These are phyloP conservation scores for Tylopilus intermedius DNA, from an alignment of 768 basidiomycete species.

Conservation along the genomic window DNA sequence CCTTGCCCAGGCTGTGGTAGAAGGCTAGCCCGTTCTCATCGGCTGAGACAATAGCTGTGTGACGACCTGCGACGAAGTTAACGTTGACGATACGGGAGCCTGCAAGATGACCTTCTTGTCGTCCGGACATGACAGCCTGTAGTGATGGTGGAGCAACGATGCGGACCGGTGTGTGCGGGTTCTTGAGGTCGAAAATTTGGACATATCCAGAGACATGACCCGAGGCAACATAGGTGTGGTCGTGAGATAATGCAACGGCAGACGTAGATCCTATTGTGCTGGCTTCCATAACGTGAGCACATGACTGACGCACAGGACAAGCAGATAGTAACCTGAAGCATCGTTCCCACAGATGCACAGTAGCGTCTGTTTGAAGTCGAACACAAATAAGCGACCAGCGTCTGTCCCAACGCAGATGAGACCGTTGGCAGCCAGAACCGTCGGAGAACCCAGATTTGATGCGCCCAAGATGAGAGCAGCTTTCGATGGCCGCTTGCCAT, in stretches of 20 bases:
- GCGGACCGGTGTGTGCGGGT: conserved; percentile 63
- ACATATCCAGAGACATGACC: conserved; percentile 85
- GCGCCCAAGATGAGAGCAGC: conserved; percentile 59
- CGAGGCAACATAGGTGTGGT: conserved; percentile 87
- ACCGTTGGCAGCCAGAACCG: conserved; percentile 79
- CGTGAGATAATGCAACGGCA: conserved; percentile 86
- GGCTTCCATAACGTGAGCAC: conserved; percentile 37
- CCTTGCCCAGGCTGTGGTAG: conserved; percentile 90
- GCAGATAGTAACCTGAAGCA: conserved; percentile 44
- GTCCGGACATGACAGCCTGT: conserved; percentile 62
- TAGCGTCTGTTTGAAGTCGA: conserved; percentile 86
- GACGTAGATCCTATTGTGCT: conserved; percentile 70
- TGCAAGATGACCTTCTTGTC: conserved; percentile 80
- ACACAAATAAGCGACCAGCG: conserved; percentile 71
- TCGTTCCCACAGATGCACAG: conserved; percentile 76
- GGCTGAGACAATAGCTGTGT: conserved; percentile 87
- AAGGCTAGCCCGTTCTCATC: conserved; percentile 92
- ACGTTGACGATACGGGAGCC: conserved; percentile 78
- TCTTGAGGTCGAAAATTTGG: conserved; percentile 77
- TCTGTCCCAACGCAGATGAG: conserved; percentile 87
- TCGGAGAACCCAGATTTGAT: conserved; percentile 59
- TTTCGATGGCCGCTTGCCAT: conserved; percentile 48
- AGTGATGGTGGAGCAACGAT: conserved; percentile 66
- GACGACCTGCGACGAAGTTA: conserved; percentile 84
- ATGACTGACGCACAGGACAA: conserved; percentile 7